phyloP scores from a whole-genome alignment of 2,329 filamentous ascomycete genomes.

The Zymoseptoria crescenta region DNA sequence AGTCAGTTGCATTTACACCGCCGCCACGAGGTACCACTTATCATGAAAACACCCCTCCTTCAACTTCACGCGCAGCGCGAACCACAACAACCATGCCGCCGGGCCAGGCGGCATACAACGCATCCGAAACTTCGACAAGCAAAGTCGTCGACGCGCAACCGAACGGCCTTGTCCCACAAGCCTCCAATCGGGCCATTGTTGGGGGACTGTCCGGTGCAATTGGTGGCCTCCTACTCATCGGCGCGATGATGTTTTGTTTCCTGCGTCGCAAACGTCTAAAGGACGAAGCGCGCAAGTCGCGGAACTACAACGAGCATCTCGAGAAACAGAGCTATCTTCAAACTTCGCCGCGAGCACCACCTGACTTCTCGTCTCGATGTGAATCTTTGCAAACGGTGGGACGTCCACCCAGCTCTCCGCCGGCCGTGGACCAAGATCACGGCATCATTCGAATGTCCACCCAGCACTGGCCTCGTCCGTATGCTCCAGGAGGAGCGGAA shows the following conservation, averaged over 20 bases:
- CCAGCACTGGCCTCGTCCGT: constrained; percentile 29
- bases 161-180: background rate
- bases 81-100: constrained; percentile 3
- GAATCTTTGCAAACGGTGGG: background rate
- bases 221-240: constrained; percentile 24
- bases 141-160: constrained; percentile 6
- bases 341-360: background rate
- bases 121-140: background rate
- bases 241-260: constrained; percentile 20
- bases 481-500: constrained; percentile 25
- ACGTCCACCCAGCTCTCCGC: background rate
- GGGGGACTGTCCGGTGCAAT: constrained; percentile 27
- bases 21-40: background rate
- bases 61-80: background rate
- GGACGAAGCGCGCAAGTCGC: constrained; percentile 1
- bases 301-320: background rate
- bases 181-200: constrained; percentile 23
- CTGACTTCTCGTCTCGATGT: background rate
- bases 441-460: constrained; percentile 29
- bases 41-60: background rate
- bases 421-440: constrained; percentile 25
- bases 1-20: background rate
- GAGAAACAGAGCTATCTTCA: background rate
- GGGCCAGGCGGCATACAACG: constrained; percentile 1
- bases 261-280: constrained; percentile 18